These are phyloP conservation scores for Boletus semigastroideus DNA, from an alignment of 1,284 basidiomycete genomes.

Conservation along the genomic window DNA sequence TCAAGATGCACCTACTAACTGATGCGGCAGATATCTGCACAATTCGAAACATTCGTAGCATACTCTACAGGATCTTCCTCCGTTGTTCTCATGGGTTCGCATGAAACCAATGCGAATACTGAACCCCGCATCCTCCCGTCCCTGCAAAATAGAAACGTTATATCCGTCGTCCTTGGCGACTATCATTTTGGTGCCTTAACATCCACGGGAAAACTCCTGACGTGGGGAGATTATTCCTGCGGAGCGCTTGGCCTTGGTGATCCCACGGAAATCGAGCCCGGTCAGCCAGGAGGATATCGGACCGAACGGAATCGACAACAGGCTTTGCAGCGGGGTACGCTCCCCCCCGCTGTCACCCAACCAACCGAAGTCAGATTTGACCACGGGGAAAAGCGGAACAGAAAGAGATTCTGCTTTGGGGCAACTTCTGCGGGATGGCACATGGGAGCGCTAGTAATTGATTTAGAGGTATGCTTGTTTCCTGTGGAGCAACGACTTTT, in stretches of 20 bases:
- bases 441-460: conserved; percentile 81
- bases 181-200: conserved; percentile 89
- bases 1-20: conserved; percentile 12
- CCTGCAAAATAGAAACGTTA: conserved; percentile 72
- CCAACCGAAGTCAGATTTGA: conserved; percentile 76
- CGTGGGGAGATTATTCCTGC: conserved; percentile 79
- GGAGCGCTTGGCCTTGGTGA: conserved; percentile 86
- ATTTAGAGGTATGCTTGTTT: conserved; percentile 56
- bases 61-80: conserved; percentile 73
- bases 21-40: conserved; percentile 76
- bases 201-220: conserved; percentile 69
- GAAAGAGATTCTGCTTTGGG: conserved; percentile 71
- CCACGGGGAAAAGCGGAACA: conserved; percentile 45
- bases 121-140: conserved; percentile 63
- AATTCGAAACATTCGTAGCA: conserved; percentile 76
- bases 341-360: conserved; percentile 48
- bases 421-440: conserved; percentile 86
- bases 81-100: conserved; percentile 63
- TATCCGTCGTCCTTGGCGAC: conserved; percentile 86
- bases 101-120: conserved; percentile 40
- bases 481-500: neutral
- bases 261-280: conserved; percentile 49
- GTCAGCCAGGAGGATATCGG: conserved; percentile 61
- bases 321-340: conserved; percentile 31
- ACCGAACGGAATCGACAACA: conserved; percentile 36